Percentiles rank a stretch among this genome's conserved stretches.
These are phyloP conservation scores for Calvatia gigantea DNA, from an alignment of 768 basidiomycete species.

Conservation along the genomic window DNA sequence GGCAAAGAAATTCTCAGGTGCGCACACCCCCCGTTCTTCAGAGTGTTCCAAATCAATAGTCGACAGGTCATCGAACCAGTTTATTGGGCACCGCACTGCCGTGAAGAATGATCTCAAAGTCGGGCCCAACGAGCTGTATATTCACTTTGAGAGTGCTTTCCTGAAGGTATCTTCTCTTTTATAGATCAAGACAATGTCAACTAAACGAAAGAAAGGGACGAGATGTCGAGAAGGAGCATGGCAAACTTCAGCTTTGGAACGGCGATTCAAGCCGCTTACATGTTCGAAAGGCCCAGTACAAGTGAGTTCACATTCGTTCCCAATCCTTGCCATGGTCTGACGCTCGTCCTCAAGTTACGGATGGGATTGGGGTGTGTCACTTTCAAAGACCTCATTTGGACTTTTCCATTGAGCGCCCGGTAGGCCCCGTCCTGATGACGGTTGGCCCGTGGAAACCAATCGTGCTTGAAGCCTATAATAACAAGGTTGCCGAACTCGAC, in stretches of 20 bases:
- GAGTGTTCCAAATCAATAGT: not conserved
- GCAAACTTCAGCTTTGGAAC: conserved; percentile 74
- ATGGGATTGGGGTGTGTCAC: conserved; percentile 78
- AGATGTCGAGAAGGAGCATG: conserved; percentile 62
- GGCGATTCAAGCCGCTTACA: conserved; percentile 89
- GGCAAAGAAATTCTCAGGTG: conserved; percentile 64
- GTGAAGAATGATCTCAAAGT: conserved; percentile 50
- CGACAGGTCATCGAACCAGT: conserved; percentile 78
- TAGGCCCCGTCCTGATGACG: conserved; percentile 84
- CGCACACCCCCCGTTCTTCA: conserved; percentile 14
- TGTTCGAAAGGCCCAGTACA: conserved; percentile 92
- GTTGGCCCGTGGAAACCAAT: conserved; percentile 87
- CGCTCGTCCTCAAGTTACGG: conserved; percentile 55
- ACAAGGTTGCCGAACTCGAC: conserved; percentile 63
- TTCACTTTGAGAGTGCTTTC: conserved; percentile 77
- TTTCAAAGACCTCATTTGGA: not conserved
- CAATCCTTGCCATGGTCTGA: not conserved
- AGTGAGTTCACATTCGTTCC: conserved; percentile 48
- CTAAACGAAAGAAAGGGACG: conserved; percentile 49
- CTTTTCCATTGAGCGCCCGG: not conserved
- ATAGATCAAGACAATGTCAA: not conserved
- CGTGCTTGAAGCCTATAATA: conserved; percentile 61
- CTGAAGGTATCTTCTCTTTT: conserved; percentile 41
- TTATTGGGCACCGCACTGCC: conserved; percentile 64
- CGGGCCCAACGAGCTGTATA: conserved; percentile 62